phyloP scores from a whole-genome alignment of 2,329 filamentous ascomycete genomes.

The Botrytis paeoniae region DNA sequence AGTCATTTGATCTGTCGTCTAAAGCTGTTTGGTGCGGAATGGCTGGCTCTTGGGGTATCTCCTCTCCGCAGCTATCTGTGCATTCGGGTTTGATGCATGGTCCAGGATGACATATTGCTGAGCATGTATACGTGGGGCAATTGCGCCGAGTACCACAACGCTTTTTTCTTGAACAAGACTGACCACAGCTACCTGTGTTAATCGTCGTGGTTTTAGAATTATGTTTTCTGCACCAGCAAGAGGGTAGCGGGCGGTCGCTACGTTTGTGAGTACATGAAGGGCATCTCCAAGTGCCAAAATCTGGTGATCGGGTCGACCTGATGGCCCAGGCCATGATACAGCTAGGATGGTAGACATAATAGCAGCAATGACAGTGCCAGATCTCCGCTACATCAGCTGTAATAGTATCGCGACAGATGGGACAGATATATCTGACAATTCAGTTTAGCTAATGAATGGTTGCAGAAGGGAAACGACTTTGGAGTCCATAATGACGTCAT shows the following conservation, averaged over 20 bases:
- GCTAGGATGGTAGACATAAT: not conserved
- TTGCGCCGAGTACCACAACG: not conserved
- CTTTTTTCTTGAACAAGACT: not conserved
- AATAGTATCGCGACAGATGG: not conserved
- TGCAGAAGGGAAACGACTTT: too few relatives aligned
- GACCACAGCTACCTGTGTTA: not conserved
- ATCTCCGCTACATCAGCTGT: not conserved
- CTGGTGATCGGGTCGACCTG: too few relatives aligned
- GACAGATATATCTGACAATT: slow-evolving; percentile 8
- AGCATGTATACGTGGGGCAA: not conserved
- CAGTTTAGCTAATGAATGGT: not conserved
- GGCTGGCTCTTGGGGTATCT: not conserved
- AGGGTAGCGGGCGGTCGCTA: not conserved
- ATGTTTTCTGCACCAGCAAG: slow-evolving; percentile 5
- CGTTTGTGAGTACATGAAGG: not conserved
- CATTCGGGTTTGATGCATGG: not conserved
- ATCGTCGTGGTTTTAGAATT: not conserved
- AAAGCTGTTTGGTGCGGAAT: not conserved
- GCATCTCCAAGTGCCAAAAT: not conserved
- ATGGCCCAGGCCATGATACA: not conserved
- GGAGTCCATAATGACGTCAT: not conserved
- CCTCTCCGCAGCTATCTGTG: not conserved
- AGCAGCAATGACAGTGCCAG: not conserved
- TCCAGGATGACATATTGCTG: slow-evolving; percentile 12
- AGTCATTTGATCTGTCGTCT: not conserved